Evolutionary conservation across 371 early-diverging fungal species (phyloP), one percentile per base, ranked within the genome.

Genomic region (Haplosporangium sp.): DNA sequence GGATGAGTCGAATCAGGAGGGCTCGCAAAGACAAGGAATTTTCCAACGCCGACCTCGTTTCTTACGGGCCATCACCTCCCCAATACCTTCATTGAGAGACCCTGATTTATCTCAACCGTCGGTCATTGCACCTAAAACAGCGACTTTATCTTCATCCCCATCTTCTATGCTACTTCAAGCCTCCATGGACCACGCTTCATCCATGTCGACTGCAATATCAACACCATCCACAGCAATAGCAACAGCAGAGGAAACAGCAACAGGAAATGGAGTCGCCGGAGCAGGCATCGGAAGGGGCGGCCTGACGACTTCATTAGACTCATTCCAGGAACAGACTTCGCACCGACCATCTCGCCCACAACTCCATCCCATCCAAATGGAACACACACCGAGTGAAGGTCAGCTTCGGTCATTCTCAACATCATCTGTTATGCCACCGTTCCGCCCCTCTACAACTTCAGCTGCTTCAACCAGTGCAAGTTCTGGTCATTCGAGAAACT

Each of bases 61-160:
- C 55, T 23, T 69, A 37, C 76, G 76, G 29, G 56, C 76, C 54
- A 66, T 69, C 52, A 75, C 76, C 40, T 69, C 76, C 14, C 76
- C 76, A 38, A 52, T 58, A 36, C 59, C 73, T 23, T 20, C 51
- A 11, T 62, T 43, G 13, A 54, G 57, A n/a, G 56, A 65, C 11
- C 2, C 45, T 23, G 6, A 40, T 23, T 23, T 29, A 29, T 29
- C 29, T 29, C 29, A 29, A 29, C 29, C 29, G 29, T 51, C 51
- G 12, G 16, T 37, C 11, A 14, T 18, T 38, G 18, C 58, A 8
- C 21, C 38, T 5, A 45, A 54, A 14, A 18, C 59, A 10, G 10
- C 29, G 29, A 29, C 58, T 18, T 47, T 53, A 1, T 21, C 55
- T 37, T 13, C 64, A 11, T 21, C 56, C 7, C 16, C 55, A 23